Percentiles rank a stretch among this genome's conserved stretches.
Conservation (phyloP, 805 yeast genomes). For the Zygoascus bituminiphila region DNA sequence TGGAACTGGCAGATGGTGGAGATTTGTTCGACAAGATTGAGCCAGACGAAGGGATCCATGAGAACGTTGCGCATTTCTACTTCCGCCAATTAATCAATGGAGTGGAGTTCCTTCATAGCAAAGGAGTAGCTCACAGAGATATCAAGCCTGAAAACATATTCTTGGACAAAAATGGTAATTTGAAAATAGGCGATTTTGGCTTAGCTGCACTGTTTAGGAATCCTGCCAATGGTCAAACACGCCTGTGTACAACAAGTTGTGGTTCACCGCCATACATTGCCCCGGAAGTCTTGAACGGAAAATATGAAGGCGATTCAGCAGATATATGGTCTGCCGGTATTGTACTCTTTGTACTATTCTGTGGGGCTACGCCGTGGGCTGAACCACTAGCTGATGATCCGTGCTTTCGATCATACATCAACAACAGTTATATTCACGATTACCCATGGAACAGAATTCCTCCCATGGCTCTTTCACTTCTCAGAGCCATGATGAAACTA, state of each 20-base stretch:
- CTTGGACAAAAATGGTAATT: conserved; percentile 52
- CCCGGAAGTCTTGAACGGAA: conserved; percentile 49
- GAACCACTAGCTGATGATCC: conserved; percentile 49
- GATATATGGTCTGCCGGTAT: conserved; percentile 70
- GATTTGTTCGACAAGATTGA: conserved; percentile 73
- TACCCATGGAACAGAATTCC: conserved; percentile 52
- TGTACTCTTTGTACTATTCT: conserved; percentile 49
- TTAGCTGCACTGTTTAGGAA: conserved; percentile 54
- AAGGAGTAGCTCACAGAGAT: conserved; percentile 58
- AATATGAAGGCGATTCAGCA: conserved; percentile 47
- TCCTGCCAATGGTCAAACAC: conserved; percentile 35
- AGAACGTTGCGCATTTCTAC: conserved; percentile 58
- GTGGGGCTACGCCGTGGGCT: conserved; percentile 70
- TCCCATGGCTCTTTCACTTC: conserved; percentile 40
- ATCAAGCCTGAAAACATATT: conserved; percentile 64
- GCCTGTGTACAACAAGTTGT: conserved; percentile 36
- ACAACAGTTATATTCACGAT: conserved; percentile 37
- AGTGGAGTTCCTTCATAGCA: conserved; percentile 48
- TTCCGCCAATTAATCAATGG: conserved; percentile 59
- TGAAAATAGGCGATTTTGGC: conserved; percentile 74
- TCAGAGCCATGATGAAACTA: conserved; percentile 55
- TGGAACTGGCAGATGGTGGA: conserved; percentile 68
- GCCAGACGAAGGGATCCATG: conserved; percentile 63
- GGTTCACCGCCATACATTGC: conserved; percentile 77
- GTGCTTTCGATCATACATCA: conserved; percentile 37